Percentiles rank a stretch among this genome's conserved stretches.
Evolutionary conservation across 1,139 yeast species (phyloP).

Genomic region (Saccharomyces hybrid): DNA sequence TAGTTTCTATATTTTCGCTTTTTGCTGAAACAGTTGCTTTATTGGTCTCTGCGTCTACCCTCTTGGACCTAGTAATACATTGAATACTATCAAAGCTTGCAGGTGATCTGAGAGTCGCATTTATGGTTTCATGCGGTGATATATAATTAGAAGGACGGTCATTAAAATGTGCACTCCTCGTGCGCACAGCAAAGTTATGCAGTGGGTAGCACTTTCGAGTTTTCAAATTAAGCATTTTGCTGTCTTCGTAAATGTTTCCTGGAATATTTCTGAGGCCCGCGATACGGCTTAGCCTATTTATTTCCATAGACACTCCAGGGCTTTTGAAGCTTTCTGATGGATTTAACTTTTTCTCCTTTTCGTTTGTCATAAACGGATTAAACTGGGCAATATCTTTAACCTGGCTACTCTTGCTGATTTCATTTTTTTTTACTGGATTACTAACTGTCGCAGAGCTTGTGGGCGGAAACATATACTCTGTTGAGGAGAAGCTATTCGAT

Average conservation of each 20-base stretch:
- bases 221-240: not conserved
- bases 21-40: not conserved
- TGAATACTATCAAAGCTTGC: not conserved
- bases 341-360: not conserved
- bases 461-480: not conserved
- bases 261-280: not conserved
- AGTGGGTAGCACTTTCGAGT: not conserved
- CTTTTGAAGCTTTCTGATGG: not conserved
- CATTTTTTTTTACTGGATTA: not conserved
- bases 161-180: not conserved
- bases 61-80: not conserved
- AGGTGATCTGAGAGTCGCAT: not conserved
- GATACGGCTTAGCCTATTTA: not conserved
- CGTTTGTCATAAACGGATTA: not conserved
- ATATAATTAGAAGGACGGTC: not conserved
- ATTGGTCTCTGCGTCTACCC: not conserved
- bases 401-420: not conserved
- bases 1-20: not conserved
- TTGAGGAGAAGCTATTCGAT: not conserved
- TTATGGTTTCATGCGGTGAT: not conserved
- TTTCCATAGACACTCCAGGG: not conserved
- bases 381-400: not conserved
- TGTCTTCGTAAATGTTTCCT: not conserved
- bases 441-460: not conserved
- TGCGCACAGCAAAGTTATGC: not conserved